These are phyloP conservation scores for Sequoiadendron giganteum DNA, from an alignment of 75 land plant species.

Conservation along the genomic window DNA sequence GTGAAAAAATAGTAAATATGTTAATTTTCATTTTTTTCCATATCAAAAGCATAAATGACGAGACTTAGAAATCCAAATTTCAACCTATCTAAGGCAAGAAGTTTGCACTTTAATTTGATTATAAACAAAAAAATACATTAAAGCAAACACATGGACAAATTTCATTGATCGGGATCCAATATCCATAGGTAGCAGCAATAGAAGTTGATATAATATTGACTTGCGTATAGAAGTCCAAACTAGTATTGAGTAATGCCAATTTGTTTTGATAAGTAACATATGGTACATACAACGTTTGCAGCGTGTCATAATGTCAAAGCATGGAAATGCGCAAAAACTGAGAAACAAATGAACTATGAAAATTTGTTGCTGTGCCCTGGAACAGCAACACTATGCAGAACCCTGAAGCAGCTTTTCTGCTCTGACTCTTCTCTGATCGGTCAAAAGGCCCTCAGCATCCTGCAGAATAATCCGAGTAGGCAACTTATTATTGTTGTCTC, in stretches of 20 bases:
- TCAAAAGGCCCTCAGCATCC: background rate
- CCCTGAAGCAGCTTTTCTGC: background rate
- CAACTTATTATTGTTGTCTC: background rate
- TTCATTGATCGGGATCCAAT: background rate
- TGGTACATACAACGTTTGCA: background rate
- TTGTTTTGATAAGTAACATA: background rate
- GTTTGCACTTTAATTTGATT: background rate
- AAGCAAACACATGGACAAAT: background rate
- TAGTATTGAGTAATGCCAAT: background rate
- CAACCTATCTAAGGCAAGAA: background rate
- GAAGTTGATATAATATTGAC: background rate
- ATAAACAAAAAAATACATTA: background rate
- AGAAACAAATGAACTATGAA: background rate
- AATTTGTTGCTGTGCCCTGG: background rate
- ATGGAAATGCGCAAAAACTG: background rate
- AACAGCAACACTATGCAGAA: background rate
- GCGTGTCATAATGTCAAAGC: background rate
- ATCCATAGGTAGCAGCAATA: background rate
- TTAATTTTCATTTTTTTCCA: background rate
- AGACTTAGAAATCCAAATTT: background rate
- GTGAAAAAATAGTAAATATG: background rate
- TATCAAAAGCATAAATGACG: background rate
- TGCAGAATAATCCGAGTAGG: background rate
- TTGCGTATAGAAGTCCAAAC: background rate
- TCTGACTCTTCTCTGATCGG: background rate